Evolutionary conservation across 129 eudicot genomes (phyloP).

Genomic region (Artemisia annua): DNA sequence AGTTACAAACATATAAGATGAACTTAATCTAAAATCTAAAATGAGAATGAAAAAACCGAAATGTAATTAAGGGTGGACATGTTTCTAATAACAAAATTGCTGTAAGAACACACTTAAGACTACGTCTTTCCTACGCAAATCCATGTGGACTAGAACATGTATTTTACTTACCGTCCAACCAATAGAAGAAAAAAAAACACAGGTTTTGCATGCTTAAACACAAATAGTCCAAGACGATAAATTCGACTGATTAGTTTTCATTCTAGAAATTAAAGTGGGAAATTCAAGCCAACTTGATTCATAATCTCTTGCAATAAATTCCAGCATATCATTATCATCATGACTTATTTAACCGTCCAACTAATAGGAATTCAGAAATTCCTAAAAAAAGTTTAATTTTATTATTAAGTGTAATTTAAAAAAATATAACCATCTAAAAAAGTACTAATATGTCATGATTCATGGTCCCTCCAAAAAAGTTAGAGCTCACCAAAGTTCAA

Average conservation of each 20-base stretch:
- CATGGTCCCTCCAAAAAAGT: slow-evolving; percentile 20
- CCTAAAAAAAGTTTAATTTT: neutral
- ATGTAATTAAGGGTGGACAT: neutral
- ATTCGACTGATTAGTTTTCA: neutral
- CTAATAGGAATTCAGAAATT: slow-evolving; percentile 21
- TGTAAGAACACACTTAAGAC: slow-evolving; percentile 18
- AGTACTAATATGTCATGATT: neutral
- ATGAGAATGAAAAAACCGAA: neutral
- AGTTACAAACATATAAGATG: neutral
- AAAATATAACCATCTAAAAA: slow-evolving; percentile 18
- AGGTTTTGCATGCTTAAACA: slow-evolving; percentile 26
- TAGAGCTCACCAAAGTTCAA: slow-evolving; percentile 22
- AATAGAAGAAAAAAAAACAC: neutral
- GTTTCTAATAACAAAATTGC: neutral
- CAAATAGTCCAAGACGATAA: slow-evolving; percentile 19
- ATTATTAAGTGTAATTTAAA: neutral
- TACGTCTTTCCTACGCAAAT: slow-evolving; percentile 7
- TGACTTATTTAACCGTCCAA: slow-evolving; percentile 38
- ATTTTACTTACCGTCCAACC: slow-evolving; percentile 21
- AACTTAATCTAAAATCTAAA: neutral
- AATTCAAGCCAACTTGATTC: slow-evolving; percentile 21
- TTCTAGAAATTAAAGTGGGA: neutral
- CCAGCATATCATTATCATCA: slow-evolving; percentile 26
- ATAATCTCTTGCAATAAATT: slow-evolving; percentile 12
- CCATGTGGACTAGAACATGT: slow-evolving; percentile 12